Conservation (phyloP, 805 yeast species). For the Saturnispora galanensis region DNA sequence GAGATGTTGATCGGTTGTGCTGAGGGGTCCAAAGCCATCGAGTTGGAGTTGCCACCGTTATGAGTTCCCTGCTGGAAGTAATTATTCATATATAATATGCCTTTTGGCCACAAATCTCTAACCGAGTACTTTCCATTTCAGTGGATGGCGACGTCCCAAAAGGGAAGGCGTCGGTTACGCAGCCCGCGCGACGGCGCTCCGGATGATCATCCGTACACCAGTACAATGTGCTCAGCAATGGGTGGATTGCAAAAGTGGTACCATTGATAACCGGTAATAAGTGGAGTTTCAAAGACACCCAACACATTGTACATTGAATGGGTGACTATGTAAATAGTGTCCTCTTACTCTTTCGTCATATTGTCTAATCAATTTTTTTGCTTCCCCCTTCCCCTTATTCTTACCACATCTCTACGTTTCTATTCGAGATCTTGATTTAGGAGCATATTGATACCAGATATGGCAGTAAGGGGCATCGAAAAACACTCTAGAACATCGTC, state of each 20-base stretch:
- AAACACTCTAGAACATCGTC: no score
- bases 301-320: not conserved
- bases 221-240: not conserved
- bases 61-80: constrained; percentile 1
- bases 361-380: not conserved
- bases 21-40: constrained; percentile 6
- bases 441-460: no score
- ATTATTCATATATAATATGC: not conserved
- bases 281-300: not conserved
- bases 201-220: not conserved
- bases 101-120: no score
- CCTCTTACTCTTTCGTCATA: not conserved
- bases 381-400: not conserved
- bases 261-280: no score
- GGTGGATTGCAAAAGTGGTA: not conserved
- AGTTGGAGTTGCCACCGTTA: constrained; percentile 16
- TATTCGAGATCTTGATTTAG: no score
- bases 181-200: constrained; percentile 1
- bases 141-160: not conserved
- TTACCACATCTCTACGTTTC: not conserved
- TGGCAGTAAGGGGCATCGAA: no score
- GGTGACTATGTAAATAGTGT: not conserved
- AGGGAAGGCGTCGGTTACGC: constrained; percentile 4
- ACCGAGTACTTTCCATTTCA: no score
- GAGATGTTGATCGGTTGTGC: constrained; percentile 32